A percentile compares a stretch with the other conserved stretches of the same genome.
phyloP scores from a whole-genome alignment of 441 rosid genomes.

The Populus hybrid region DNA sequence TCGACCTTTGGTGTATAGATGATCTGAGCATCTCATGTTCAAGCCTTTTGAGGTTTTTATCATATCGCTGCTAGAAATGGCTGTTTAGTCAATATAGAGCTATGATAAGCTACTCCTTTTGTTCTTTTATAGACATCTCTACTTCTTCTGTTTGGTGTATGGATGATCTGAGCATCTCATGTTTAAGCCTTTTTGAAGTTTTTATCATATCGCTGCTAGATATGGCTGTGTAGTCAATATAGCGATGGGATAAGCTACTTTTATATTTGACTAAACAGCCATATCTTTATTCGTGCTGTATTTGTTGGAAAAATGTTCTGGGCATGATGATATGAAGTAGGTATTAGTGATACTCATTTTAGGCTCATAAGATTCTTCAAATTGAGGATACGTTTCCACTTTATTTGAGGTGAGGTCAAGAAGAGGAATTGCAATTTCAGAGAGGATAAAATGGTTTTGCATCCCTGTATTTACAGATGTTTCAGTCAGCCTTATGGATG shows the following conservation, averaged over 20 bases:
- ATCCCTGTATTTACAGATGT: neutral
- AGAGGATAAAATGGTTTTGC: neutral
- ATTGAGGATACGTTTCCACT: neutral
- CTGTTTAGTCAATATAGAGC: too few relatives aligned
- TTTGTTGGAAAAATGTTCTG: neutral
- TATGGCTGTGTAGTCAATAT: too few relatives aligned
- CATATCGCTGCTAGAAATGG: too few relatives aligned
- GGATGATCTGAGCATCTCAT: neutral
- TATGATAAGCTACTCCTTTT: too few relatives aligned
- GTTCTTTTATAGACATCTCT: too few relatives aligned
- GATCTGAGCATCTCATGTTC: neutral
- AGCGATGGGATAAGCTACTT: too few relatives aligned
- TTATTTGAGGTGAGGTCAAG: neutral
- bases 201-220: too few relatives aligned
- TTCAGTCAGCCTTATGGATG: neutral
- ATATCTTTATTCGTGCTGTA: neutral
- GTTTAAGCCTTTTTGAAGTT: neutral
- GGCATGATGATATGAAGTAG: neutral
- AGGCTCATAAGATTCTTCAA: neutral
- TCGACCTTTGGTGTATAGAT: neutral
- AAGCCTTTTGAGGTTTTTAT: neutral
- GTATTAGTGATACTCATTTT: neutral
- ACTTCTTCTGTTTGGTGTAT: neutral
- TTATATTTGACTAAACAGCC: neutral
- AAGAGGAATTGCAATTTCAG: neutral